Percentiles rank a stretch among this genome's conserved stretches.
These are phyloP conservation scores for Xylaria castorea DNA, from an alignment of 495 filamentous ascomycete species.

Conservation along the genomic window DNA sequence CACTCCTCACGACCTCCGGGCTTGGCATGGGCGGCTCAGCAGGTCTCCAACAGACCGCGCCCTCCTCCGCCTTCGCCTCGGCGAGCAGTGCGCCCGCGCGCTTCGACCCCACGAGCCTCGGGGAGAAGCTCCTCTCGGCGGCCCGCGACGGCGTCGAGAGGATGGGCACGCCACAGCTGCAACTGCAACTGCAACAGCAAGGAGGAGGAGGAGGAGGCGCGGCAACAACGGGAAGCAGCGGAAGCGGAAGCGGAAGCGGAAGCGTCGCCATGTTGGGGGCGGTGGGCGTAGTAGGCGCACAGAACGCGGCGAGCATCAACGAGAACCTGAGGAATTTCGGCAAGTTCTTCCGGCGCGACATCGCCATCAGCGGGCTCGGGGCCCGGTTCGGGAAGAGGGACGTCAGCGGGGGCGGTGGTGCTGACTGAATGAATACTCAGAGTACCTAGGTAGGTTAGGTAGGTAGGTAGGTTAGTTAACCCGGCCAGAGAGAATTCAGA, in stretches of 20 bases:
- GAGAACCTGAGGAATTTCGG: conserved; percentile 95
- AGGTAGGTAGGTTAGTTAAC: no score
- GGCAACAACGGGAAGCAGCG: no score
- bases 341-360: conserved; percentile 92
- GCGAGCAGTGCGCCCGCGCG: conserved; percentile 63
- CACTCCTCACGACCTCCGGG: conserved; percentile 52
- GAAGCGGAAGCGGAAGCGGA: background rate
- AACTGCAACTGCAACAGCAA: conserved; percentile 62
- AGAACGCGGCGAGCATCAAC: conserved; percentile 69
- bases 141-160: conserved; percentile 91
- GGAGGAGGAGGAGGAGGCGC: no score
- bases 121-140: conserved; percentile 76
- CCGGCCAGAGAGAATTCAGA: background rate
- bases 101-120: conserved; percentile 80
- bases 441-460: no score
- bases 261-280: background rate
- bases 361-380: conserved; percentile 82
- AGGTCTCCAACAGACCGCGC: conserved; percentile 44
- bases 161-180: conserved; percentile 75
- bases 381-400: conserved; percentile 68
- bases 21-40: no score
- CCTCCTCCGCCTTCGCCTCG: conserved; percentile 37
- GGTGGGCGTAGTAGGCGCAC: conserved; percentile 3
- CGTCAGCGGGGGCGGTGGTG: conserved; percentile 29
- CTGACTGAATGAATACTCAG: background rate